A percentile compares a stretch with the other conserved stretches of the same genome.
These are phyloP conservation scores for Sordariomycetes sp. DNA, from an alignment of 2,329 filamentous ascomycete species.

Conservation along the genomic window DNA sequence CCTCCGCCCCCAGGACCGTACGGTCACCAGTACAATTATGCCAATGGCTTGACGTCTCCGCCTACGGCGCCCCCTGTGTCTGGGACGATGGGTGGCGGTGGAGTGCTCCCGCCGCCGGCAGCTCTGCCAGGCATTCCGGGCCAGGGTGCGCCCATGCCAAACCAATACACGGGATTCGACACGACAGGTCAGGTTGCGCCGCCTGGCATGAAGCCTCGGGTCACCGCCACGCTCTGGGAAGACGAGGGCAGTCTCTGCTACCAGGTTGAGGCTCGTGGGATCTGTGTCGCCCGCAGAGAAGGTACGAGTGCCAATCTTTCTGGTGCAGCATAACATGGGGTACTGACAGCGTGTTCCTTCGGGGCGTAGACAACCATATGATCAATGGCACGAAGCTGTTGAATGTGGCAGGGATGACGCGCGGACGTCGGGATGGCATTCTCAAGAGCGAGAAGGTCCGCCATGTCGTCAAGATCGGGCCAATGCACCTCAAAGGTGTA, in stretches of 20 bases:
- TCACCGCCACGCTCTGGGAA: slow-evolving; percentile 96
- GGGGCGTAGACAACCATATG: slow-evolving; percentile 81
- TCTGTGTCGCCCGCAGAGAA: slow-evolving; percentile 90
- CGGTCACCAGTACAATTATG: slow-evolving; percentile 57
- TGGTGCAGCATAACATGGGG: neutral
- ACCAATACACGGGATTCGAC: slow-evolving; percentile 56
- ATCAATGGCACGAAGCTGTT: slow-evolving; percentile 96
- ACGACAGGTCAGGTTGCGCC: slow-evolving; percentile 88
- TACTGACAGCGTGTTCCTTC: neutral
- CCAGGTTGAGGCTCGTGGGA: slow-evolving; percentile 90
- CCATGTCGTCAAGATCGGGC: slow-evolving; percentile 96
- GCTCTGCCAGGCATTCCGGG: slow-evolving; percentile 6
- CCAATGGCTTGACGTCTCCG: slow-evolving; percentile 73
- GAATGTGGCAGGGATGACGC: slow-evolving; percentile 96
- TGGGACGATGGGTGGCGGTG: slow-evolving; percentile 51
- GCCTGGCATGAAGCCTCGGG: slow-evolving; percentile 88
- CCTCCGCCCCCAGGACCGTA: slow-evolving; percentile 48
- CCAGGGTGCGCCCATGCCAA: slow-evolving; percentile 34
- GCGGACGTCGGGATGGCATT: slow-evolving; percentile 89
- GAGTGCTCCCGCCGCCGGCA: slow-evolving; percentile 58
- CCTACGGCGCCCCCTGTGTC: slow-evolving; percentile 58
- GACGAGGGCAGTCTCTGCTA: slow-evolving; percentile 97
- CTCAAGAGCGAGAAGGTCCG: slow-evolving; percentile 95
- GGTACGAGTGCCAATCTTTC: slow-evolving; percentile 36
- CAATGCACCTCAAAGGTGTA: slow-evolving; percentile 97